A percentile compares a stretch with the other conserved stretches of the same genome.
These are phyloP conservation scores for Coprinellus aureogranulatus DNA, from an alignment of 768 basidiomycete genomes.

Conservation along the genomic window DNA sequence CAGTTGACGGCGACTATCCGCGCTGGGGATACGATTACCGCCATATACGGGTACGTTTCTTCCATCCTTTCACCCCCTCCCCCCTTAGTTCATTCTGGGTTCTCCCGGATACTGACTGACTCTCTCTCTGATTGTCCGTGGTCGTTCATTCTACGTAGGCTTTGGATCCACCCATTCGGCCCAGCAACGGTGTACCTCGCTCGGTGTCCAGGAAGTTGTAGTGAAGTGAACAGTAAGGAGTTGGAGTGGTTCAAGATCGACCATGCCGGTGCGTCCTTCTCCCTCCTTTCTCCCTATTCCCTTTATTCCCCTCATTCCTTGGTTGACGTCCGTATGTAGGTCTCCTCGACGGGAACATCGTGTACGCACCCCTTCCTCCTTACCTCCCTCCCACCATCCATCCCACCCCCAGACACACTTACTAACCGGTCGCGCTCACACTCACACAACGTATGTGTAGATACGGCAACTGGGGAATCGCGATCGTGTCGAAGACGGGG, in stretches of 20 bases:
- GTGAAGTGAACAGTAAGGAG: conserved; percentile 27
- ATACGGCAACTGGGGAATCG: conserved; percentile 29
- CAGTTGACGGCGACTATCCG: conserved; percentile 33
- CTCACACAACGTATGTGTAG: too few species aligned
- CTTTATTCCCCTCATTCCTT: too few species aligned
- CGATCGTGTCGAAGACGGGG: conserved; percentile 23
- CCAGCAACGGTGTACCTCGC: conserved; percentile 38
- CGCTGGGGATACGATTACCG: conserved; percentile 31
- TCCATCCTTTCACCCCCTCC: too few species aligned
- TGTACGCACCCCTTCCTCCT: neutral
- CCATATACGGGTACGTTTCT: conserved; percentile 28
- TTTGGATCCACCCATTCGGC: conserved; percentile 32
- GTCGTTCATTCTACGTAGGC: too few species aligned
- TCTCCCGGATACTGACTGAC: too few species aligned
- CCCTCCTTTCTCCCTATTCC: neutral
- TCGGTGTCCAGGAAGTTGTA: conserved; percentile 30
- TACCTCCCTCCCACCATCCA: neutral
- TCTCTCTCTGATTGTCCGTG: too few species aligned
- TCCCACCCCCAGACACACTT: too few species aligned
- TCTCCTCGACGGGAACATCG: conserved; percentile 5
- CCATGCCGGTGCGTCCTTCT: conserved; percentile 28
- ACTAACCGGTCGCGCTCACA: too few species aligned
- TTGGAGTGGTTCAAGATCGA: conserved; percentile 40
- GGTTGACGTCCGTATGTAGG: neutral
- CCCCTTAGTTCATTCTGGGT: too few species aligned